A percentile compares a stretch with the other conserved stretches of the same genome.
These are phyloP conservation scores for Daldinia childiae DNA, from an alignment of 495 filamentous ascomycete genomes.

Conservation along the genomic window DNA sequence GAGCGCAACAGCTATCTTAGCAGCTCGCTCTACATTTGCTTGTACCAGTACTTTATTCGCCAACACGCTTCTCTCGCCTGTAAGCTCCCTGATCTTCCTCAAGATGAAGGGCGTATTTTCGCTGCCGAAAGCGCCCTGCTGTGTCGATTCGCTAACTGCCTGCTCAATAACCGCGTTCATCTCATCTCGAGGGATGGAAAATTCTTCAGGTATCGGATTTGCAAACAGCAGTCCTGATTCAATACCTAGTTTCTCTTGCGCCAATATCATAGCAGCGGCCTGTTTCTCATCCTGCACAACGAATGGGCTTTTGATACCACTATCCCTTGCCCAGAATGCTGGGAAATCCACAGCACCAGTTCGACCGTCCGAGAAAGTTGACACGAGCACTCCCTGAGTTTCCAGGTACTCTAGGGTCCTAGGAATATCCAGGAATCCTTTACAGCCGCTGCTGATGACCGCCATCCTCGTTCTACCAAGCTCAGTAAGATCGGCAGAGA, in stretches of 20 bases:
- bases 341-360: slow-evolving; percentile 77
- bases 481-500: slow-evolving; percentile 95
- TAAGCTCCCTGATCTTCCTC: slow-evolving; percentile 80
- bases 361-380: slow-evolving; percentile 86
- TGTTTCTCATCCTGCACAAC: slow-evolving; percentile 77
- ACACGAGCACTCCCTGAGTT: slow-evolving; percentile 87
- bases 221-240: slow-evolving; percentile 83
- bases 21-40: slow-evolving; percentile 81
- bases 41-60: slow-evolving; percentile 83
- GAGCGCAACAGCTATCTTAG: slow-evolving; percentile 81
- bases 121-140: slow-evolving; percentile 74
- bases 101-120: slow-evolving; percentile 92
- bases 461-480: slow-evolving; percentile 90
- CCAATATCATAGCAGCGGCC: slow-evolving; percentile 80
- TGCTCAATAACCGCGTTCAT: slow-evolving; percentile 79
- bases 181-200: slow-evolving; percentile 72
- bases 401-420: slow-evolving; percentile 93
- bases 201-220: slow-evolving; percentile 81
- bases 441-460: slow-evolving; percentile 89
- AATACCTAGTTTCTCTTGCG: slow-evolving; percentile 68
- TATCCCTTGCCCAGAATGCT: slow-evolving; percentile 89
- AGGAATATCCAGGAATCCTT: slow-evolving; percentile 93
- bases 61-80: slow-evolving; percentile 71
- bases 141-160: slow-evolving; percentile 76
- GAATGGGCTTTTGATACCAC: slow-evolving; percentile 79